These are phyloP conservation scores for Rasamsonia emersonii DNA, from an alignment of 2,329 filamentous ascomycete species.

Conservation along the genomic window DNA sequence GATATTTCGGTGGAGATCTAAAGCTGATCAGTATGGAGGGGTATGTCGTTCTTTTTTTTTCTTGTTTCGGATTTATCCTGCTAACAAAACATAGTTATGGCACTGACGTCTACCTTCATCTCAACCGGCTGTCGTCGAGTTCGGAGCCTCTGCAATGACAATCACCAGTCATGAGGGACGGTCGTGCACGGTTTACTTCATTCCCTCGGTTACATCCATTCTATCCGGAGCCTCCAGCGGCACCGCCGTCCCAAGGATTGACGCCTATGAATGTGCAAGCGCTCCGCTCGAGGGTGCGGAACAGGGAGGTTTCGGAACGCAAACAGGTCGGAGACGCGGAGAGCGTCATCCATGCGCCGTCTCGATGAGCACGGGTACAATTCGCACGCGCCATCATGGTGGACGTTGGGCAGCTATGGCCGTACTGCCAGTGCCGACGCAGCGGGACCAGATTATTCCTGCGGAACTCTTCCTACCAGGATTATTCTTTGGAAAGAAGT, in stretches of 20 bases:
- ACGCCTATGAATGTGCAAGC: conserved; percentile 44
- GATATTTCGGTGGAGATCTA: conserved; percentile 94
- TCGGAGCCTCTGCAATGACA: conserved; percentile 93
- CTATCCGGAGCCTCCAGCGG: conserved; percentile 24
- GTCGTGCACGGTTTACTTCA: conserved; percentile 39
- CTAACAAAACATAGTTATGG: conserved; percentile 60
- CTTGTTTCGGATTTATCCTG: conserved; percentile 13
- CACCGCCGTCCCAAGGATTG: conserved; percentile 41
- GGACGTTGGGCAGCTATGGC: too few species aligned
- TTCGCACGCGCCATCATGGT: too few species aligned
- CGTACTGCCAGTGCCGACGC: too few species aligned
- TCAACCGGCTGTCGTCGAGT: conserved; percentile 89
- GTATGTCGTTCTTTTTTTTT: conserved; percentile 45
- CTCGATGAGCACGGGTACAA: not conserved
- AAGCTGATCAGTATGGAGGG: conserved; percentile 99
- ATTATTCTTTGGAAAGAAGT: not conserved
- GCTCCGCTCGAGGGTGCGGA: conserved; percentile 62
- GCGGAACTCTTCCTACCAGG: not conserved
- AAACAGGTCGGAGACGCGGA: conserved; percentile 86
- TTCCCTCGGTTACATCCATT: conserved; percentile 32
- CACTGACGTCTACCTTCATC: conserved; percentile 95
- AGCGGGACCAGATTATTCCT: too few species aligned
- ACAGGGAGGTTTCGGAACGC: conserved; percentile 70
- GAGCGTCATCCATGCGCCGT: conserved; percentile 29
- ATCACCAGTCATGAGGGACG: conserved; percentile 80